Evolutionary conservation across 1,284 basidiomycete species (phyloP).

Genomic region (Fomitopsis palustris): DNA sequence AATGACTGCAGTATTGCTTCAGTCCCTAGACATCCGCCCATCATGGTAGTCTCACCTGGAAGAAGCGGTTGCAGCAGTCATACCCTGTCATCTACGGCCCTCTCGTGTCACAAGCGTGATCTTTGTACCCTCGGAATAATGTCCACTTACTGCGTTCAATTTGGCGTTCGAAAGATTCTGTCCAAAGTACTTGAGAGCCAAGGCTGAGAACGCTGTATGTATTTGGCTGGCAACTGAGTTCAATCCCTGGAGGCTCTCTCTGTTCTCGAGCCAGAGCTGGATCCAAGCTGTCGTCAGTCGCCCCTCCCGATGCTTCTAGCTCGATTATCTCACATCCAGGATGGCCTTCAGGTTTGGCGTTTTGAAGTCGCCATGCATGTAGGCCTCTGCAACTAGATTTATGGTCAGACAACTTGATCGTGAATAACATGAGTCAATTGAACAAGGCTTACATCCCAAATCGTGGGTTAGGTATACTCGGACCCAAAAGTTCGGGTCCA

Average conservation of each 20-base stretch:
- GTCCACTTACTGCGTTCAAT: constrained; percentile 54
- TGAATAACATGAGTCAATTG: not conserved
- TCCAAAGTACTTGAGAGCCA: constrained; percentile 79
- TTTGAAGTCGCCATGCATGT: constrained; percentile 80
- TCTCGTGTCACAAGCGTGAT: not conserved
- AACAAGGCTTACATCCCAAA: constrained; percentile 54
- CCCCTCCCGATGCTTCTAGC: constrained; percentile 10
- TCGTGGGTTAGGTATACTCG: constrained; percentile 27
- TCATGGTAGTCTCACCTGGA: constrained; percentile 48
- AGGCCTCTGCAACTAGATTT: constrained; percentile 56
- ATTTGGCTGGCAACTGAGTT: constrained; percentile 62
- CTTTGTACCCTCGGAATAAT: not conserved
- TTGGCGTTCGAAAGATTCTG: constrained; percentile 76
- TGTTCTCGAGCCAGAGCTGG: constrained; percentile 83
- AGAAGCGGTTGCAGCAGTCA: constrained; percentile 82
- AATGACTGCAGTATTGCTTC: constrained; percentile 52
- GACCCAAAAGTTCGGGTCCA: constrained; percentile 8
- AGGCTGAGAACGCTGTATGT: constrained; percentile 62
- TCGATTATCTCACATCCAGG: constrained; percentile 64
- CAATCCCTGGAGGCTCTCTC: constrained; percentile 61
- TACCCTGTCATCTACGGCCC: constrained; percentile 68
- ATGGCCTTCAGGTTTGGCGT: constrained; percentile 68
- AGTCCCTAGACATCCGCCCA: not conserved
- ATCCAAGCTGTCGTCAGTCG: constrained; percentile 14
- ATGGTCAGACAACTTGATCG: no score